Conservation (phyloP, 1,284 basidiomycete genomes). For the Moniliophthora roreri region DNA sequence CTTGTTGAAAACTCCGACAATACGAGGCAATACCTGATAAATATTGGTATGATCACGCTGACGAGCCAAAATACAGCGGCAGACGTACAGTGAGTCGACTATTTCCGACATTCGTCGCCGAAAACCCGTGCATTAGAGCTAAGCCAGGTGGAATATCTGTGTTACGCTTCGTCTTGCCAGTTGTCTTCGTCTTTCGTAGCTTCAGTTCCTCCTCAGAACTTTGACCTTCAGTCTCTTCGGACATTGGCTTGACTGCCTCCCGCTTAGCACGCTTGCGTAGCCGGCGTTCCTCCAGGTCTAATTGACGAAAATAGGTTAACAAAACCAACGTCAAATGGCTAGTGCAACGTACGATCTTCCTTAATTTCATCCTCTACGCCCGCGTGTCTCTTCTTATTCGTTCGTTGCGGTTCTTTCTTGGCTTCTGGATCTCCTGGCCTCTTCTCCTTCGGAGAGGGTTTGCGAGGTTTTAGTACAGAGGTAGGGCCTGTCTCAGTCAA, state of each 20-base stretch:
- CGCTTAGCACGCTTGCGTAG: slow-evolving; percentile 54
- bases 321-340: not conserved
- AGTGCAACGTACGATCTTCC: slow-evolving; percentile 29
- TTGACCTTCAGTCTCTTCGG: slow-evolving; percentile 10
- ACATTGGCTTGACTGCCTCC: slow-evolving; percentile 43
- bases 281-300: slow-evolving; percentile 56
- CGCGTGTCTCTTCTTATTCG: slow-evolving; percentile 16
- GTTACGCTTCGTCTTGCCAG: slow-evolving; percentile 31
- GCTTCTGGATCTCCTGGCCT: slow-evolving; percentile 7
- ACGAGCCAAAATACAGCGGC: not conserved
- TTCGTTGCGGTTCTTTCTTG: slow-evolving; percentile 18
- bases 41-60: slow-evolving; percentile 1
- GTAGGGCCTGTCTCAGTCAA: not conserved
- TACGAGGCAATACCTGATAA: slow-evolving; percentile 39
- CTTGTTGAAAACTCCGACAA: slow-evolving; percentile 66
- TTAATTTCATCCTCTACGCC: slow-evolving; percentile 28
- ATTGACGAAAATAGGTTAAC: not conserved
- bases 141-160: slow-evolving; percentile 47
- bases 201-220: slow-evolving; percentile 9
- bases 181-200: slow-evolving; percentile 16
- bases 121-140: slow-evolving; percentile 74
- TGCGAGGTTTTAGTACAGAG: slow-evolving; percentile 1
- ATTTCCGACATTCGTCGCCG: slow-evolving; percentile 66
- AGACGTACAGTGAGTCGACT: slow-evolving; percentile 65
- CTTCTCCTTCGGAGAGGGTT: slow-evolving; percentile 3